phyloP scores from a whole-genome alignment of 306 rosid genomes.

The Glycyrrhiza uralensis region DNA sequence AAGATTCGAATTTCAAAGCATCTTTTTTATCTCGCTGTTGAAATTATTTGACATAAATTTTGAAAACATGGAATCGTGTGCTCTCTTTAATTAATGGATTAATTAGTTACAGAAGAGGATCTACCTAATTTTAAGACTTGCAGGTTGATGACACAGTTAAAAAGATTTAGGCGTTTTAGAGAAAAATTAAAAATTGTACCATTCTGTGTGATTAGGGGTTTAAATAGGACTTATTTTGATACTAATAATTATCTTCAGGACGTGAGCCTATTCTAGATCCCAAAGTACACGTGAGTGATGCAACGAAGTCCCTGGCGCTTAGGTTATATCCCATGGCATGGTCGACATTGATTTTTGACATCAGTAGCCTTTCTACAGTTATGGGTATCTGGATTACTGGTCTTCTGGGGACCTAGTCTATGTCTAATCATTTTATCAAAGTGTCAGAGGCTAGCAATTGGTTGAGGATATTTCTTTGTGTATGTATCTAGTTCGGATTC shows the following conservation, averaged over 20 bases:
- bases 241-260: background rate
- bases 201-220: background rate
- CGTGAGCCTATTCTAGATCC: conserved; percentile 13
- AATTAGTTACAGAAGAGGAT: background rate
- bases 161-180: background rate
- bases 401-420: background rate
- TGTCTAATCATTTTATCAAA: background rate
- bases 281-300: background rate
- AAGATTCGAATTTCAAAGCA: conserved; percentile 9
- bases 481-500: background rate
- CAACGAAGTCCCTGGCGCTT: background rate
- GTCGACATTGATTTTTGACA: background rate
- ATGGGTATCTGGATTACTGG: background rate
- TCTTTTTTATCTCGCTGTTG: background rate
- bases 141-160: background rate
- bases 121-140: background rate
- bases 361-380: background rate
- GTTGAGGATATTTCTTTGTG: background rate
- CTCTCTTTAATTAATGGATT: background rate
- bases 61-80: background rate
- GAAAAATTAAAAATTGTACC: background rate
- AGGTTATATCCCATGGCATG: background rate
- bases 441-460: background rate
- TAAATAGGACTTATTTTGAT: conserved; percentile 2
- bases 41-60: conserved; percentile 2